These are phyloP conservation scores for Solanum sejunctum DNA, from an alignment of 257 asterid genomes.

Conservation along the genomic window DNA sequence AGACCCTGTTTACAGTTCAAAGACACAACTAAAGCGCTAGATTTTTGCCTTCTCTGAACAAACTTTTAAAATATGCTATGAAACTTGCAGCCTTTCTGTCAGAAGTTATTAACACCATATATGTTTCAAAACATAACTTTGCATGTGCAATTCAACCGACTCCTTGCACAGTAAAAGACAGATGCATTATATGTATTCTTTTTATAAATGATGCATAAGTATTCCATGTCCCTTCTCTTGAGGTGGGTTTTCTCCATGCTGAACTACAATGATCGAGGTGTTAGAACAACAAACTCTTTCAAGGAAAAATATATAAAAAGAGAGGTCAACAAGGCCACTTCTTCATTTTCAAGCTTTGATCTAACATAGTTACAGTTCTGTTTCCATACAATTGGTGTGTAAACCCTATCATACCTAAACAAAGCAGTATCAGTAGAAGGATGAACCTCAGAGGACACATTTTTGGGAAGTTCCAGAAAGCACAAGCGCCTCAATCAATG, in stretches of 20 bases:
- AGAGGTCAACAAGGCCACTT: neutral
- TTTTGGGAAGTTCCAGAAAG: neutral
- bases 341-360: neutral
- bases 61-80: neutral
- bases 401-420: neutral
- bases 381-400: neutral
- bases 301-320: neutral
- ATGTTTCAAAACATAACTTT: neutral
- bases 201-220: neutral
- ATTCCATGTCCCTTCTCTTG: neutral
- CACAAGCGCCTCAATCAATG: neutral
- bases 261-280: neutral
- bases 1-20: neutral
- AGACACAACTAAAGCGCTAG: neutral
- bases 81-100: neutral
- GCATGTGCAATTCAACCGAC: neutral
- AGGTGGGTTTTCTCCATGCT: neutral
- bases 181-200: neutral
- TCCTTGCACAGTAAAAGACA: neutral
- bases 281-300: neutral
- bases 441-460: neutral
- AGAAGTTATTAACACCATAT: neutral
- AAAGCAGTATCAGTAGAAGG: neutral
- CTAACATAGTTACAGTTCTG: neutral
- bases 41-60: neutral